Evolutionary conservation across 139 green algal species (phyloP), one percentile per base, ranked within the genome.

Genomic region (Chlamydomonas sphaeroides): DNA sequence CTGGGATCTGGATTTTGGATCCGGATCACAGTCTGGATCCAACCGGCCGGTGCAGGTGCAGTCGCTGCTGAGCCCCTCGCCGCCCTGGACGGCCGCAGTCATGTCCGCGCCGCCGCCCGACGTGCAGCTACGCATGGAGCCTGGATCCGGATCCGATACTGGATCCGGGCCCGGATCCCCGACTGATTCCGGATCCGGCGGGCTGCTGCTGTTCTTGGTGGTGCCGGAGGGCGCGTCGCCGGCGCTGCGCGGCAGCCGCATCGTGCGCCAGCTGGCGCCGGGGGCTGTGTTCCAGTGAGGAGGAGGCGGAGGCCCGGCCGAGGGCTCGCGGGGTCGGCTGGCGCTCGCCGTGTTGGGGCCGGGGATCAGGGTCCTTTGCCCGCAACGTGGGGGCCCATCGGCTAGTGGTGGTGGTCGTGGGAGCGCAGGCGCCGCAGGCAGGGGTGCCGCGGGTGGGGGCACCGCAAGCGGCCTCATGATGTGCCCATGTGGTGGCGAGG

Each of bases 31-130:
- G 18, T 4, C 5, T 8, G 8, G 1, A 14, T 7, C 32, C 32
- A 82, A 82, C 75, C 75, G 36, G 62, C 75, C 75, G 6, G 61
- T 82, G 25, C 75, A 82, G 81, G 75, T 78, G 45, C 72, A 83
- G 65, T 74, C 78, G 5, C 49, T 85, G 18, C 66, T 89, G 45
- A 32, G 74, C 17, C 85, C 85, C 36, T 51, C 35, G 14, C 80
- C 85, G 14, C 85, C 85, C 26, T 89, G 85, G 85, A 83, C 80
- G 28, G 79, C 85, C 5, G 74, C 79, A 0, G 67, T 89, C 23
- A 89, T 89, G 85, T 32, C 65, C 10, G 79, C 65, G 17, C 73
- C 73, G 33, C 63, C 51, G 20, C 73, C 78, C 4, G 61, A 33
- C 32, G 26, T 71, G 32, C 32, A 65, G 41, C 49, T 41, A 10